These are phyloP conservation scores for Avena insularis DNA, from an alignment of 176 grass and related monocot species.

Conservation along the genomic window DNA sequence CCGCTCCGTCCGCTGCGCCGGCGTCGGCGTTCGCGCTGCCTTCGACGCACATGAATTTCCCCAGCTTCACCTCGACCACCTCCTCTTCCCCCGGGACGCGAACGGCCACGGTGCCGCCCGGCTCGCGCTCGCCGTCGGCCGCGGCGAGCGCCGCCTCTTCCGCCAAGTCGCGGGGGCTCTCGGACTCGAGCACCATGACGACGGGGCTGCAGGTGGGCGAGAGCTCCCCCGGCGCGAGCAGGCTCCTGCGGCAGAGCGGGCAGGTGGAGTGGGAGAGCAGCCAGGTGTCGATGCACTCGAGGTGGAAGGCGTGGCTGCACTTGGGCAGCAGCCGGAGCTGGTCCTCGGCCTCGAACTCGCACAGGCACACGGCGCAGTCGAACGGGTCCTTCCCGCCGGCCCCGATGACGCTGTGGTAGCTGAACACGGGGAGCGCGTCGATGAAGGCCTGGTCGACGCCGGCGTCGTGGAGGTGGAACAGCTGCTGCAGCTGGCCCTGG, in stretches of 20 bases:
- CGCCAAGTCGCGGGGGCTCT: conserved; percentile 49
- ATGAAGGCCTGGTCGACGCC: conserved; percentile 98
- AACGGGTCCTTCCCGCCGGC: conserved; percentile 69
- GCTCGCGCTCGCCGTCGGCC: not conserved
- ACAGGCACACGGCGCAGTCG: conserved; percentile 94
- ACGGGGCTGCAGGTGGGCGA: conserved; percentile 61
- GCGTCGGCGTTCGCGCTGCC: not conserved
- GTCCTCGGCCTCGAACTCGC: conserved; percentile 82
- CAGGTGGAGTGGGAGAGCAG: conserved; percentile 94
- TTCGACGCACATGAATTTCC: conserved; percentile 50
- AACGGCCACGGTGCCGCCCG: not conserved
- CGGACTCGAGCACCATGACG: conserved; percentile 76
- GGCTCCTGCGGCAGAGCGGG: conserved; percentile 78
- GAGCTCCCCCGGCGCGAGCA: conserved; percentile 57
- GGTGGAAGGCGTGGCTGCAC: conserved; percentile 97
- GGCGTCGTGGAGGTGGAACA: conserved; percentile 93
- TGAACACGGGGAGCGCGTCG: conserved; percentile 84
- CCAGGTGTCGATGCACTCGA: conserved; percentile 94
- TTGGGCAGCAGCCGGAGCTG: conserved; percentile 83
- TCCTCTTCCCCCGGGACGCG: not conserved
- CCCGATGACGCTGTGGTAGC: conserved; percentile 70
- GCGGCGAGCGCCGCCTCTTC: not conserved
- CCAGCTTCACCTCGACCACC: no score
- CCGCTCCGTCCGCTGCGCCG: conserved; percentile 45
- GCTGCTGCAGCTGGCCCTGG: conserved; percentile 92